phyloP scores from a whole-genome alignment of 495 filamentous ascomycete genomes.

The Bathelium albidoporum region DNA sequence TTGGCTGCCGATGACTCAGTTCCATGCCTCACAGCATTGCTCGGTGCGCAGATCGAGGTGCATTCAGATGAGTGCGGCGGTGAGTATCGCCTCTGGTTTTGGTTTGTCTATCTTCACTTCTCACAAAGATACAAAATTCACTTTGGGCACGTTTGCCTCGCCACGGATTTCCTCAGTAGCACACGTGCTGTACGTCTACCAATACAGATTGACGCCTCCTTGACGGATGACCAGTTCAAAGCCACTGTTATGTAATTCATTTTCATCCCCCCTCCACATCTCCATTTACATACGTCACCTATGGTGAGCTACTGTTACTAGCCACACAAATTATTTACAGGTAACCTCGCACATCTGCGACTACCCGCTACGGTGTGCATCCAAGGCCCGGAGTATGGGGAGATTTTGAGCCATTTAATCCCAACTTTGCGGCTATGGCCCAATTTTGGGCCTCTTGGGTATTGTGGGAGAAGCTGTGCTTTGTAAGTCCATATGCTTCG shows the following conservation, averaged over 20 bases:
- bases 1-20: background rate
- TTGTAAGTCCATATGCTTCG: constrained; percentile 50
- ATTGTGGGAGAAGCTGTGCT: constrained; percentile 84
- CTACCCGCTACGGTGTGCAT: background rate
- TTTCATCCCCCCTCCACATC: background rate
- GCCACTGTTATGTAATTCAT: background rate
- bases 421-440: constrained; percentile 12
- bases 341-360: background rate
- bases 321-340: background rate
- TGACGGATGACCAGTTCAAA: background rate
- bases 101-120: background rate
- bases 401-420: background rate
- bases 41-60: background rate
- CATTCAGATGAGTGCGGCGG: background rate
- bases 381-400: background rate
- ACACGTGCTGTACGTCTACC: too few species aligned
- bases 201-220: too few species aligned
- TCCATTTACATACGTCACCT: background rate
- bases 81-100: background rate
- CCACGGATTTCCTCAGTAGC: background rate
- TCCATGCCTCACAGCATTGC: background rate
- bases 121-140: background rate
- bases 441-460: constrained; percentile 68
- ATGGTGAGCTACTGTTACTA: background rate
- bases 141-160: background rate